Evolutionary conservation across 2,329 filamentous ascomycete genomes (phyloP).

Genomic region (Ceratocystis smalleyi): DNA sequence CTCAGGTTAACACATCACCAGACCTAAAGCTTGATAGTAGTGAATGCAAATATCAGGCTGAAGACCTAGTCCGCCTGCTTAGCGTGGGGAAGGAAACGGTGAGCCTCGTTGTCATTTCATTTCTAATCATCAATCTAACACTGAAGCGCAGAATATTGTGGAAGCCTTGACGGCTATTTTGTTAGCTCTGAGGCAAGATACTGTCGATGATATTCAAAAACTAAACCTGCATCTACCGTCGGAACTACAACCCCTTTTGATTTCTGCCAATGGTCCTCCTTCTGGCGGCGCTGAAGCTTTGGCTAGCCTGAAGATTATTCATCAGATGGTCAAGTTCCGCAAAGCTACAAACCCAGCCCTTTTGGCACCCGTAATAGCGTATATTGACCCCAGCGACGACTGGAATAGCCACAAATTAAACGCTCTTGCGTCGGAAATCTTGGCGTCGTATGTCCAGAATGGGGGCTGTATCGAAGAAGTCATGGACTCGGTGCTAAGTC

Average conservation of each 20-base stretch:
- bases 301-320: not conserved
- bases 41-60: not conserved
- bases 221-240: not conserved
- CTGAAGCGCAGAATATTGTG: not conserved
- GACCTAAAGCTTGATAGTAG: not conserved
- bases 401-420: not conserved
- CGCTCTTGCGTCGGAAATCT: not conserved
- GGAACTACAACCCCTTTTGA: not conserved
- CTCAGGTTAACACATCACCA: not conserved
- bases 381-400: not conserved
- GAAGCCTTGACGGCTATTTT: not conserved
- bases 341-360: not conserved
- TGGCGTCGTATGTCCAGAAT: not conserved
- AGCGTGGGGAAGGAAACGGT: not conserved
- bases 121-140: not conserved
- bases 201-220: not conserved
- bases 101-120: not conserved
- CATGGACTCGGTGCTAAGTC: slow-evolving; percentile 7
- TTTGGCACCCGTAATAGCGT: not conserved
- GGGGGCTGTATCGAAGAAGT: not conserved
- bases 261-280: not conserved
- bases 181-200: not conserved
- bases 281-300: not conserved
- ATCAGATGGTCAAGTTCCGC: not conserved
- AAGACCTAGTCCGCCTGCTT: not conserved